Base-by-base conservation (phyloP, 2,329 filamentous ascomycete species). In the Fusarium hostae region DNA sequence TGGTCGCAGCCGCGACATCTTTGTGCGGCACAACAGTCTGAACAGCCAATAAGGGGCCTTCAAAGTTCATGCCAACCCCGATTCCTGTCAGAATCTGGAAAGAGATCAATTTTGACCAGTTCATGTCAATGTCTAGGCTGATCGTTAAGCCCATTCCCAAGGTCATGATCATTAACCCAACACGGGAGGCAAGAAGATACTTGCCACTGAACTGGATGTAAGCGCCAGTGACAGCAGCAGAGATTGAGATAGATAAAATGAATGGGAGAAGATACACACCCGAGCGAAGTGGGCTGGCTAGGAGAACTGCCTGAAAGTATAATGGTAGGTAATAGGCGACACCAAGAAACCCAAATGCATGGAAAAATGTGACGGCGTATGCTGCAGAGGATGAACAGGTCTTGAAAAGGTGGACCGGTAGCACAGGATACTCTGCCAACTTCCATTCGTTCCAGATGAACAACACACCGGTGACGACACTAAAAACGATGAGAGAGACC, bases 291-390 rank as follows among this genome's bases (percentile, higher is more conserved):
- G 91, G 89, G 1, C 85, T 85, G 3, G 88, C 88, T 55, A 86
- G 85, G 4, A 90, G 85, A 1, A 91, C 91, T 5, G 89, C 86
- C 77, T 95, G 92, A 59, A 93, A 90, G 80, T 91, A 94, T 0
- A 94, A 84, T 0, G 92, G 92, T 30, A 94, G 83, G 75, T 92
- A 94, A 79, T 93, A 94, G 54, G 89, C 87, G 2, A 85, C 85
- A 0, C 86, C 88, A 43, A 92, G 90, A 78, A 91, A 92, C 37
- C 89, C 86, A 75, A 90, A 82, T 1, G 81, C 82, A 66, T 88
- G 85, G 61, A 83, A 81, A 55, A 85, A 82, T 40, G 78, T 80
- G 5, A 86, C 79, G 6, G 70, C 74, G n/a, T 91, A 84, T 7
- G 85, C 83, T 1, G 90, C 90, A 15, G 88, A 77, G 59, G 88